Evolutionary conservation across 2,329 filamentous ascomycete species (phyloP).

Genomic region (Diaporthe caulivora): DNA sequence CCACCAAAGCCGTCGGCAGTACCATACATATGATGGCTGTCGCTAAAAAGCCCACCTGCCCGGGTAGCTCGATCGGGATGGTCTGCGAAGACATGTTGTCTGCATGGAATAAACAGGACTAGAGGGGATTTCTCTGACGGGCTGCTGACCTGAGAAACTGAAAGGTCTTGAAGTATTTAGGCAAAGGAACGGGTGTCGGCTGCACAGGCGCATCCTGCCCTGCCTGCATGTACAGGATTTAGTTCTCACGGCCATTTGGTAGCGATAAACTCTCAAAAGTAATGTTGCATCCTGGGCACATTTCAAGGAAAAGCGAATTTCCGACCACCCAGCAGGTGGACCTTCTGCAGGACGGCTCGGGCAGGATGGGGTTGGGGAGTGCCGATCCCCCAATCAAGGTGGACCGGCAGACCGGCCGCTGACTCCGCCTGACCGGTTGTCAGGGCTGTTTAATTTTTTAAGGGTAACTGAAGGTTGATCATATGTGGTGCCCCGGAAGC

Average conservation of each 20-base stretch:
- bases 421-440: conserved; percentile 2
- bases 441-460: background rate
- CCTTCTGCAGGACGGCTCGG: conserved; percentile 6
- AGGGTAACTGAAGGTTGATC: conserved; percentile 11
- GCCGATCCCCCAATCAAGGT: background rate
- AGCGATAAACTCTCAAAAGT: background rate
- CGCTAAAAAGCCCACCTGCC: conserved; percentile 3
- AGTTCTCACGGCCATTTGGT: background rate
- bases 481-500: background rate
- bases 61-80: conserved; percentile 16
- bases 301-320: no score
- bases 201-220: background rate
- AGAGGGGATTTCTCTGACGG: background rate
- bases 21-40: conserved; percentile 13
- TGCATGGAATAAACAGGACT: background rate
- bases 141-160: background rate
- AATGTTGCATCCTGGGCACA: background rate
- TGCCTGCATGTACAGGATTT: background rate
- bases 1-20: conserved; percentile 3
- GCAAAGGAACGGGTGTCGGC: background rate
- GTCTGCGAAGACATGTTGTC: conserved; percentile 2
- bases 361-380: background rate
- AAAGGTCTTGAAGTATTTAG: background rate
- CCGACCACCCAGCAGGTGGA: background rate
- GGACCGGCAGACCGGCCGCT: background rate